A percentile compares a stretch with the other conserved stretches of the same genome.
phyloP scores from a whole-genome alignment of 371 early-diverging fungal genomes.

The Mucor velutinosus region DNA sequence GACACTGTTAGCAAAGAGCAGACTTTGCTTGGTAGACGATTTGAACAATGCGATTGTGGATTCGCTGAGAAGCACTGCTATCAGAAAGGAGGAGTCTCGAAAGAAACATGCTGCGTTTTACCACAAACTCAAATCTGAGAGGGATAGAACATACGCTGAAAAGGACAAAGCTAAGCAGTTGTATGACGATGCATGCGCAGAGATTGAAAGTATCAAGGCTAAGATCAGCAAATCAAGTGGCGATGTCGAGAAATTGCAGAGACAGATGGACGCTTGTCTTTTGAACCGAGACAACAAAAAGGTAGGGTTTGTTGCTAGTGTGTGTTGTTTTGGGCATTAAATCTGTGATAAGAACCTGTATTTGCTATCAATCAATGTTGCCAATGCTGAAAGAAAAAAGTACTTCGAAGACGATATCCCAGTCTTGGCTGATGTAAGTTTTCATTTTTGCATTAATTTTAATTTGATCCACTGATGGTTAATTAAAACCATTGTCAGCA shows the following conservation, averaged over 20 bases:
- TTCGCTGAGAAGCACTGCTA: constrained; percentile 53
- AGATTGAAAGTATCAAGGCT: constrained; percentile 56
- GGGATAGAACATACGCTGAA: constrained; percentile 67
- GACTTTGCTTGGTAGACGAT: constrained; percentile 59
- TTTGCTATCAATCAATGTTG: constrained; percentile 58
- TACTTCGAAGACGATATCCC: constrained; percentile 67
- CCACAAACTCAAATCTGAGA: constrained; percentile 63
- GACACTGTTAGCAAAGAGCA: constrained; percentile 58
- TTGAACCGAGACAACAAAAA: constrained; percentile 81
- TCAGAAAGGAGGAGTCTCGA: constrained; percentile 71
- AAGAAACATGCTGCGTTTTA: constrained; percentile 79
- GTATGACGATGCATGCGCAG: constrained; percentile 73
- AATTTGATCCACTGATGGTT: not conserved
- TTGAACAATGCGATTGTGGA: constrained; percentile 58
- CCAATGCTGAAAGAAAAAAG: constrained; percentile 63
- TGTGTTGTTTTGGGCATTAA: not conserved
- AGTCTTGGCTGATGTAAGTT: constrained; percentile 60
- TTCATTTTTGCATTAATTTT: not conserved
- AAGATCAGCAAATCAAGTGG: constrained; percentile 40
- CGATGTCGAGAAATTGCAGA: constrained; percentile 52
- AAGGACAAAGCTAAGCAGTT: constrained; percentile 71
- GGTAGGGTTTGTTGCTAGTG: constrained; percentile 34
- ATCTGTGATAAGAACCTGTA: constrained; percentile 58
- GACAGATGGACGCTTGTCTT: constrained; percentile 64
- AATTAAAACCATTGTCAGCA: constrained; percentile 39